phyloP scores from a whole-genome alignment of 768 basidiomycete genomes.

The Collybia sp. region DNA sequence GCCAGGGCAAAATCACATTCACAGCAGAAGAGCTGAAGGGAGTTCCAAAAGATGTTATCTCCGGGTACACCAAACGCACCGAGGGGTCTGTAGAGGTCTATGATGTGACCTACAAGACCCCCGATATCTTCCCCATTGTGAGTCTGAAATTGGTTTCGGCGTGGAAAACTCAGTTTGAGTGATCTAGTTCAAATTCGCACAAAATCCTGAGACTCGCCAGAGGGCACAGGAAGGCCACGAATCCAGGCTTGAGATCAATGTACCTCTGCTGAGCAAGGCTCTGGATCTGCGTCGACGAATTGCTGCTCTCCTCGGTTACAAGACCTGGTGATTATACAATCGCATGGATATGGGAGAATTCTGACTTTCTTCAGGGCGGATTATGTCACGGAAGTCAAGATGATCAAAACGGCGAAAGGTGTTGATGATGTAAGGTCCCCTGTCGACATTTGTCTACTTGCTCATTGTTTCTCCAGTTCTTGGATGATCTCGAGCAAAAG shows the following conservation, averaged over 20 bases:
- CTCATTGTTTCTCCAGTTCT: conserved; percentile 45
- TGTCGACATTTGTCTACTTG: no score
- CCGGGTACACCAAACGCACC: conserved; percentile 66
- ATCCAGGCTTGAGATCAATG: conserved; percentile 62
- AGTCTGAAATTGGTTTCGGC: conserved; percentile 13
- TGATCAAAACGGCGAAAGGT: conserved; percentile 69
- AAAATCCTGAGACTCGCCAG: conserved; percentile 63
- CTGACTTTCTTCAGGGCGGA: conserved; percentile 48
- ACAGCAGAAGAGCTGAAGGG: conserved; percentile 74
- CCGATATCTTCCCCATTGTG: conserved; percentile 77
- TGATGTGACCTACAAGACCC: conserved; percentile 78
- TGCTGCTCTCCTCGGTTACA: conserved; percentile 63
- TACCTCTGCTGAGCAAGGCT: conserved; percentile 61
- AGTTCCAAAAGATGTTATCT: conserved; percentile 74
- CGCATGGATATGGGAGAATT: not conserved
- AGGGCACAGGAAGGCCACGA: conserved; percentile 66
- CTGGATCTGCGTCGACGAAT: conserved; percentile 69
- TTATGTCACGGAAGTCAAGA: conserved; percentile 80
- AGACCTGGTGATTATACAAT: conserved; percentile 48
- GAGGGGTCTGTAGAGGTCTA: conserved; percentile 56
- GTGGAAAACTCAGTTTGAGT: not conserved
- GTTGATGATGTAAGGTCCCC: conserved; percentile 46
- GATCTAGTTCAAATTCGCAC: conserved; percentile 75
- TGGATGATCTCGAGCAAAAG: conserved; percentile 70
- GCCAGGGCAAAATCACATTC: conserved; percentile 57